Base-by-base conservation (phyloP, 2,329 filamentous ascomycete species). In the Colletotrichum musicola region DNA sequence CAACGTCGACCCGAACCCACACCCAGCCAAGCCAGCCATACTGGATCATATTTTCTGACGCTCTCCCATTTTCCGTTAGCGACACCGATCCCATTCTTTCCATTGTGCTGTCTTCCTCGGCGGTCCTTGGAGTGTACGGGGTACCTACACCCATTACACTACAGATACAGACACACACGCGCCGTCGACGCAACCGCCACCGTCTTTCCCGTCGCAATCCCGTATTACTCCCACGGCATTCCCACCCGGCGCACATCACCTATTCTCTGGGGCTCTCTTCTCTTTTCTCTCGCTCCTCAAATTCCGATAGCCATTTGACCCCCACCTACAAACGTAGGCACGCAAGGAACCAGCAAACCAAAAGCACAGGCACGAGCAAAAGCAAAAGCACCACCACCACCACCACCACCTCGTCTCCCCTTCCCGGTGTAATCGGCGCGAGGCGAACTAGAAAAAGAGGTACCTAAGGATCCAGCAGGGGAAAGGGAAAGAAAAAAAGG, bases 151-250 rank as follows among this genome's bases (percentile, higher is more conserved):
- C 4, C 22, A 25, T 4, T 51, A 51, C 22, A n/a, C 20, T 47
- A 46, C 16, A 35, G n/a, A 47, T 62, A 56, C 54, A 16, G 13
- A 47, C 53, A 50, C 51, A 50, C 42, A 60, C 42, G 54, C 10
- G 35, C 62, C 61, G 65, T 65, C 62, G 50, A 60, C 55, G 62
- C 65, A 68, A 51, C 65, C 62, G 49, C 60, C 62, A 40, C 40
- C 25, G 57, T 38, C 46, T 58, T 56, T 35, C 38, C 61, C 20
- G 47, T 64, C 55, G 62, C 65, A 65, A 60, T 68, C 65, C 65
- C 62, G 65, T 68, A 68, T 65, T 68, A 68, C 62, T 65, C 30
- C 65, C 65, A 68, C 62, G 27, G 40, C 65, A 65, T 60, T 65
- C 55, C 65, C 65, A 60, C 62, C 51, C 30, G 40, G 13, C 40